Base-by-base conservation (phyloP, 2,329 filamentous ascomycete genomes). In the Penicillium sp. region DNA sequence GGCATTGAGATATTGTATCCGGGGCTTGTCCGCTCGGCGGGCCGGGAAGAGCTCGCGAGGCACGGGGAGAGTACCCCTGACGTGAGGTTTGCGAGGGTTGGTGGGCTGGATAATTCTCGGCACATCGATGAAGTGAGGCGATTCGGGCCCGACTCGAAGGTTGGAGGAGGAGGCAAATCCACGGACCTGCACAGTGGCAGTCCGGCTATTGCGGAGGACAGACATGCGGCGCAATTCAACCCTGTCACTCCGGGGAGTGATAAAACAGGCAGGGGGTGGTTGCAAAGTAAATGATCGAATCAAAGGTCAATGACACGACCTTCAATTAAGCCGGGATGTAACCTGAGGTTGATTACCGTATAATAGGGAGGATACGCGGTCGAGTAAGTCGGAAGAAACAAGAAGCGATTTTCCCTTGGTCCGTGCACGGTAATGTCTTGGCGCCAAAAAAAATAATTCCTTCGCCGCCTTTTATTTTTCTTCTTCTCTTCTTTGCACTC, bases 91-190 rank as follows among this genome's bases (percentile, higher is more conserved):
- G 50, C 72, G 68, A 4, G 78, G 75, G 41, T 78, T 75, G n/a
- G 84, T 81, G 50, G 87, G 85, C 72, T 96, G 91, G n/a, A 86
- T 83, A 48, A 89, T 84, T 65, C 82, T 81, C 47, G 92, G 93
- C 54, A 97, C 81, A 64, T 91, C 86, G 76, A 97, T 89, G 79
- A 89, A 97, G 63, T 84, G 84, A 46, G 94, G 93, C 36, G 92
- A 96, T 72, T 97, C 90, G 48, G 94, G 93, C 29, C 74, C 74
- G 53, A 76, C 70, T 65, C 72, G 69, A 57, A 69, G 68, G 45
- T 56, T 66, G 55, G 73, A 59, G 13, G 75, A 72, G 29, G 72
- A 72, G 47, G 72, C 64, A 65, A 78, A 76, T 53, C 73, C 68
- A 56, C 75, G 75, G 68, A 70, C 65, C 60, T 76, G 74, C 69